Percentiles rank a stretch among this genome's conserved stretches.
These are phyloP conservation scores for Botryotinia narcissicola DNA, from an alignment of 2,329 filamentous ascomycete genomes.

Conservation along the genomic window DNA sequence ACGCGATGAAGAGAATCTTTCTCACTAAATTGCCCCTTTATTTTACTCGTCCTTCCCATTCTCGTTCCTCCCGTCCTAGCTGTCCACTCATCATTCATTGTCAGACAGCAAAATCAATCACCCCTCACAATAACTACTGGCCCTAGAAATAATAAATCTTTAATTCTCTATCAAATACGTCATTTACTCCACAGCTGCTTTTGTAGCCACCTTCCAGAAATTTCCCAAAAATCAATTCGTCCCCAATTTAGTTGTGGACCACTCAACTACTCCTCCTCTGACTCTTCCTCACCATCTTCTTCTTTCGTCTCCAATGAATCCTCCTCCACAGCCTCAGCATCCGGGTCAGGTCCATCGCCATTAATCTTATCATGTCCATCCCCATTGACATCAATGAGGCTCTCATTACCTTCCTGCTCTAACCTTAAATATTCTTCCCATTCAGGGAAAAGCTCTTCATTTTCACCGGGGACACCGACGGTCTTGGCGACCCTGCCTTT, in stretches of 20 bases:
- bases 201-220: neutral
- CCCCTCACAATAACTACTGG: neutral
- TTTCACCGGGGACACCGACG: constrained; percentile 77
- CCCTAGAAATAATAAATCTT: neutral
- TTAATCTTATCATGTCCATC: constrained; percentile 24
- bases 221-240: neutral
- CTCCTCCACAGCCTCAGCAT: constrained; percentile 28
- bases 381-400: constrained; percentile 35
- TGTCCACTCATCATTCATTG: neutral
- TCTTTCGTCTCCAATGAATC: constrained; percentile 17
- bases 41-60: neutral
- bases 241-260: neutral
- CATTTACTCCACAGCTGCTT: neutral
- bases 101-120: neutral
- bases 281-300: constrained; percentile 7
- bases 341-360: constrained; percentile 29
- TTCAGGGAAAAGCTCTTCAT: constrained; percentile 88
- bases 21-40: neutral
- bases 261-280: constrained; percentile 8
- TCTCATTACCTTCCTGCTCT: constrained; percentile 63
- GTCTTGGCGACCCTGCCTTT: constrained; percentile 82
- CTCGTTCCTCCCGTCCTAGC: neutral
- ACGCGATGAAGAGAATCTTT: neutral
- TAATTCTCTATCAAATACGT: neutral
- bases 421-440: constrained; percentile 88